phyloP scores from a whole-genome alignment of 2,329 filamentous ascomycete species.

The Fusarium beomiforme region DNA sequence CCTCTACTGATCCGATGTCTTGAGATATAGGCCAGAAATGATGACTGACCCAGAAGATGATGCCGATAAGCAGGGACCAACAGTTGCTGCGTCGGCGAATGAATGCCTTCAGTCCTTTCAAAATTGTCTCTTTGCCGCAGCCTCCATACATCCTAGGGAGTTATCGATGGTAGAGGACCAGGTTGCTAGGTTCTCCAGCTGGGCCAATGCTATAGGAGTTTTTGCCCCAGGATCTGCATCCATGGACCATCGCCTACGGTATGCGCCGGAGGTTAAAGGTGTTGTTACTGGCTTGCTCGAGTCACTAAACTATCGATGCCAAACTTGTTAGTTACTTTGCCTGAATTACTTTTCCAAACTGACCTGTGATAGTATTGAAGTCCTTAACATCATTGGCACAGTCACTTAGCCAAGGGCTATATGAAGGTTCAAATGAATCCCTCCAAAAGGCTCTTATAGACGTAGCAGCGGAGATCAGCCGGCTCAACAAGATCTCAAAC shows the following conservation, averaged over 20 bases:
- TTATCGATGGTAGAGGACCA: not conserved
- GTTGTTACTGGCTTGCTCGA: not conserved
- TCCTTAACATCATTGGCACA: not conserved
- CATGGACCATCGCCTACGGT: not conserved
- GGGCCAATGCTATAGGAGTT: not conserved
- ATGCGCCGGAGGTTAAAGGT: not conserved
- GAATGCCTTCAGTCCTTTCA: not conserved
- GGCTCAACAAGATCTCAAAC: not conserved
- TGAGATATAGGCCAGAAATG: too few species aligned
- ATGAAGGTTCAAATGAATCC: not conserved
- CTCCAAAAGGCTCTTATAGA: not conserved
- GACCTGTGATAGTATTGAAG: not conserved
- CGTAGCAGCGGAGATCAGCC: not conserved
- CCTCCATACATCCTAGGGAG: not conserved
- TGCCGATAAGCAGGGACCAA: not conserved
- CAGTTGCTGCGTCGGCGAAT: not conserved
- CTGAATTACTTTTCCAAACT: not conserved
- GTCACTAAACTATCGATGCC: not conserved
- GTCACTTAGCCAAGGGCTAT: not conserved
- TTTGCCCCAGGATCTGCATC: not conserved
- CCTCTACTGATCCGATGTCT: too few species aligned
- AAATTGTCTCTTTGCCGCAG: not conserved
- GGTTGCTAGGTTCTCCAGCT: not conserved
- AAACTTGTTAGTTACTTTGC: not conserved
- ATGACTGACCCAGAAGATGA: not conserved